Percentiles rank a stretch among this genome's conserved stretches.
Evolutionary conservation across 345 rosid species (phyloP).

Genomic region (Aquilaria malaccensis): DNA sequence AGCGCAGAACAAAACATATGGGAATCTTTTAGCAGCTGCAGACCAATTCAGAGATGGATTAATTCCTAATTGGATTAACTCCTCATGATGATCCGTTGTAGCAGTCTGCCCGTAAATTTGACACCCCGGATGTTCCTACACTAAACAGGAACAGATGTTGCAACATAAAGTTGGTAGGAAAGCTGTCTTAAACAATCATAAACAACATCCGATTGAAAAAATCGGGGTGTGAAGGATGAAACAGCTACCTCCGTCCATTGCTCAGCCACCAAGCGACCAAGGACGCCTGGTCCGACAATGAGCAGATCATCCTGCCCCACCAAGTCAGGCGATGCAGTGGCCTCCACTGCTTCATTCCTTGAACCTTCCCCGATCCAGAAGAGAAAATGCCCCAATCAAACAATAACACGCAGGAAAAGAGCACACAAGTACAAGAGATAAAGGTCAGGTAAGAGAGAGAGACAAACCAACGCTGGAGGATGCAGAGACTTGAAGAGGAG

Average conservation of each 20-base stretch:
- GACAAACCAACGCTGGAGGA: slow-evolving; percentile 42
- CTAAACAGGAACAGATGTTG: slow-evolving; percentile 8
- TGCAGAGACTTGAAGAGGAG: slow-evolving; percentile 38
- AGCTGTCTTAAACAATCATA: too few species aligned
- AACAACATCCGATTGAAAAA: too few species aligned
- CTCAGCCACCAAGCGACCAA: slow-evolving; percentile 91
- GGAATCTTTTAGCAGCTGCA: slow-evolving; percentile 35
- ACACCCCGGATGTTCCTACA: slow-evolving; percentile 71
- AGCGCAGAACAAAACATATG: slow-evolving; percentile 87
- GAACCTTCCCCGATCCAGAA: slow-evolving; percentile 27
- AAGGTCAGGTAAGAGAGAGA: background rate
- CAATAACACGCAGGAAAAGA: background rate
- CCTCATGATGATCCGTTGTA: slow-evolving; percentile 76
- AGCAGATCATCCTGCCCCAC: slow-evolving; percentile 70
- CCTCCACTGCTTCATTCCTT: slow-evolving; percentile 36
- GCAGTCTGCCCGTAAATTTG: slow-evolving; percentile 79
- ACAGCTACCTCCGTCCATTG: slow-evolving; percentile 67
- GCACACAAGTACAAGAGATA: background rate
- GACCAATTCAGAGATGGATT: slow-evolving; percentile 58
- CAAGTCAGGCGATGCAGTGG: slow-evolving; percentile 28
- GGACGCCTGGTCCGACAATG: slow-evolving; percentile 94
- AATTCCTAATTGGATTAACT: slow-evolving; percentile 68
- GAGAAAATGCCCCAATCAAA: slow-evolving; percentile 5
- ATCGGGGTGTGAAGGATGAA: too few species aligned
- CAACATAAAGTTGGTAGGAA: too few species aligned